These are phyloP conservation scores for Sutorius australiensis DNA, from an alignment of 768 basidiomycete genomes.

Conservation along the genomic window DNA sequence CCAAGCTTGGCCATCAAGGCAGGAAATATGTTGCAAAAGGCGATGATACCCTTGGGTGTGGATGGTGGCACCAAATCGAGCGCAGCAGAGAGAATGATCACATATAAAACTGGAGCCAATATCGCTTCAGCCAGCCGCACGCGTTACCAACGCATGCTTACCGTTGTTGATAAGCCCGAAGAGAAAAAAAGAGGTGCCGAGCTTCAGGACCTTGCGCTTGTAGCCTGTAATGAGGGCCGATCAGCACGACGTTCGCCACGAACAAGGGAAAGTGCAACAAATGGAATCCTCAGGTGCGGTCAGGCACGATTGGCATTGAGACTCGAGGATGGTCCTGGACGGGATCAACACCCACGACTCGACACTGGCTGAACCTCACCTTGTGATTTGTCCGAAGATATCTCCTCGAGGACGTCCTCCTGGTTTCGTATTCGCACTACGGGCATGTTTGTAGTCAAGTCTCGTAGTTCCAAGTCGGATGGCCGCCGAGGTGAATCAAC, in stretches of 20 bases:
- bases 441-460: constrained; percentile 13
- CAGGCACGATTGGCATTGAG: constrained; percentile 2
- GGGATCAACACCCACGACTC: constrained; percentile 26
- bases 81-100: constrained; percentile 94
- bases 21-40: constrained; percentile 93
- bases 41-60: constrained; percentile 92
- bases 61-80: constrained; percentile 88
- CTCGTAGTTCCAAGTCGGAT: constrained; percentile 19
- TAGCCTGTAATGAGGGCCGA: constrained; percentile 11
- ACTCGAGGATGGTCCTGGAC: constrained; percentile 19
- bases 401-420: constrained; percentile 13
- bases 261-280: constrained; percentile 20
- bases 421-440: constrained; percentile 6
- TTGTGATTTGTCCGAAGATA: constrained; percentile 16
- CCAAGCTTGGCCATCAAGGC: constrained; percentile 82
- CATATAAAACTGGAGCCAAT: constrained; percentile 69
- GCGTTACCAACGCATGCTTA: constrained; percentile 23
- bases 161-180: constrained; percentile 95
- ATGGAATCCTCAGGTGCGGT: constrained; percentile 11
- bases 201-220: constrained; percentile 31
- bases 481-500: not conserved
- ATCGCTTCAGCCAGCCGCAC: not conserved
- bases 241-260: constrained; percentile 14
- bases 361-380: constrained; percentile 15
- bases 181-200: constrained; percentile 73